A percentile compares a stretch with the other conserved stretches of the same genome.
Conservation (phyloP, 1,139 yeast species). For the Yamadazyma diddensiae region DNA sequence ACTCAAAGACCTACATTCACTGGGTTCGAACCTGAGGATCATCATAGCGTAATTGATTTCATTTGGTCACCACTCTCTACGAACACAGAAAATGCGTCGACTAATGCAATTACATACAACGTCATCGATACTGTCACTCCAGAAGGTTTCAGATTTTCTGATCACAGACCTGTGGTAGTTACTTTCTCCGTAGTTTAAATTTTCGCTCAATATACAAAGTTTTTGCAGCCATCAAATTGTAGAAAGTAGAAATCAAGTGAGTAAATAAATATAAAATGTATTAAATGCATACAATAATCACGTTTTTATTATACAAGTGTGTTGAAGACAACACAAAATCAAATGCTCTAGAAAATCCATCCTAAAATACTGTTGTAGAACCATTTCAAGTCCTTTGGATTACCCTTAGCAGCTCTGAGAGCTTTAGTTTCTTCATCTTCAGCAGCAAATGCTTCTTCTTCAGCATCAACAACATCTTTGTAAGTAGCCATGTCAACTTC, state of each 20-base stretch:
- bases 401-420: slow-evolving; percentile 46
- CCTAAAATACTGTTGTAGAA: slow-evolving; percentile 56
- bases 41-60: slow-evolving; percentile 23
- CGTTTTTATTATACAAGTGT: slow-evolving; percentile 4
- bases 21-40: slow-evolving; percentile 32
- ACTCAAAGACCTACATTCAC: slow-evolving; percentile 32
- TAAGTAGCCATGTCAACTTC: slow-evolving; percentile 65
- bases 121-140: slow-evolving; percentile 28
- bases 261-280: too few relatives aligned
- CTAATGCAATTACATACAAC: slow-evolving; percentile 29
- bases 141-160: slow-evolving; percentile 31
- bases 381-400: slow-evolving; percentile 44
- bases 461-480: slow-evolving; percentile 66
- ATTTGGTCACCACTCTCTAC: slow-evolving; percentile 25
- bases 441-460: slow-evolving; percentile 54
- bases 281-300: background rate
- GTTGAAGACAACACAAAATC: slow-evolving; percentile 1
- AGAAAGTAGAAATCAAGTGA: too few relatives aligned
- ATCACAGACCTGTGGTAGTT: slow-evolving; percentile 43
- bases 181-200: slow-evolving; percentile 17
- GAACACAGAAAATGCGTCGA: slow-evolving; percentile 8
- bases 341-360: slow-evolving; percentile 15
- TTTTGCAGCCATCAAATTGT: too few relatives aligned
- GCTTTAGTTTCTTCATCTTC: slow-evolving; percentile 45
- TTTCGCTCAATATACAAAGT: too few relatives aligned